Base-by-base conservation (phyloP, 768 basidiomycete genomes). In the Hygrophorus russula region DNA sequence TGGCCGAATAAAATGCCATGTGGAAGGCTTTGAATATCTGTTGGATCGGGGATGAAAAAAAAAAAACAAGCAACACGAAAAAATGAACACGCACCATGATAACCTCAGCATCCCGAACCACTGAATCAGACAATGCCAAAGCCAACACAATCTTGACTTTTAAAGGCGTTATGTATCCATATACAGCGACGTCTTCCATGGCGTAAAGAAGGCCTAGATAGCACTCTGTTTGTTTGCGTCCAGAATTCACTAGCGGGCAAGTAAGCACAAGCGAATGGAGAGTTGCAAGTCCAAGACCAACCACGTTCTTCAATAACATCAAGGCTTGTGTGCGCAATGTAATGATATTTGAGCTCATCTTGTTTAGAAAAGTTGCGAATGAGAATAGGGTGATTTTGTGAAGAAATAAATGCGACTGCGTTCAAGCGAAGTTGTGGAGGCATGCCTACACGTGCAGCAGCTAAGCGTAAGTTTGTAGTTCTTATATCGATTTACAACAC, bases 241-340 rank as follows among this genome's bases (percentile, higher is more conserved):
- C 71, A 47, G 70, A 65, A 56, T 55, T 60, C 34, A 70, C 71
- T 71, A 49, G 43, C 36, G 40, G 40, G 32, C 42, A 27, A 29
- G 32, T 24, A 19, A 15, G 43, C 29, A 19, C 24, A 46, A 29
- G 45, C 15, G 35, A 14, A 37, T 37, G 45, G 7, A 29, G 42
- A 19, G 14, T 40, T 40, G 19, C 39, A 20, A 42, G 39, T 41
- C 14, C 48, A 47, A 49, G 32, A 50, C 79, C 64, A 53, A 90
- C 90, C 78, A 69, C 87, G 80, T 64, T 93, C 90, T 54, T 94
- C 91, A 53, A 94, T 78, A 44, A 91, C 82, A 61, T 94, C 90
- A 53, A 94, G 63, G 43, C 83, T 83, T 15, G 86, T 91, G 60
- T 94, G 90, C 0, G 90, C 88, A 44, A 91, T 79, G 51, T 91